phyloP scores from a whole-genome alignment of 78 protist genomes.

The Cavenderia fasciculata region DNA sequence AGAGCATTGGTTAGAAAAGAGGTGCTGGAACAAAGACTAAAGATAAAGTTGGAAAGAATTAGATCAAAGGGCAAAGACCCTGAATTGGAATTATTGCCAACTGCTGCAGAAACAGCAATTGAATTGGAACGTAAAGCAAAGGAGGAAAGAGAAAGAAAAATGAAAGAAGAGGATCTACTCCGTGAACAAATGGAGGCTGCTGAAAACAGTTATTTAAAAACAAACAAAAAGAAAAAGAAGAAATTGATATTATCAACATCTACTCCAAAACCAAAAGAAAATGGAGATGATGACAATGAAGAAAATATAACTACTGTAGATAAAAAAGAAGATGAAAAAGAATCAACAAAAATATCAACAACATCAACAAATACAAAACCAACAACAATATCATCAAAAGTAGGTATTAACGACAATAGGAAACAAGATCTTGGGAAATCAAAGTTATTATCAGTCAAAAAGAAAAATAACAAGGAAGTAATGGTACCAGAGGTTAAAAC shows the following conservation, averaged over 20 bases:
- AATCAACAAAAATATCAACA: background rate
- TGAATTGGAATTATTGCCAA: no score
- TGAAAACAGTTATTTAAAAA: no score
- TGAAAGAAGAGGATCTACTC: background rate
- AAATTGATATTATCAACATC: no score
- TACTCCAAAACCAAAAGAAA: no score
- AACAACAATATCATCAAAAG: background rate
- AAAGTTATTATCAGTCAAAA: background rate
- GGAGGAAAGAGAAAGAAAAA: slow-evolving; percentile 8
- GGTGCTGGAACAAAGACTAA: background rate
- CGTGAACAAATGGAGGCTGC: no score
- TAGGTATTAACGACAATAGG: background rate
- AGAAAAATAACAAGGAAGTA: no score
- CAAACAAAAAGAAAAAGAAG: no score
- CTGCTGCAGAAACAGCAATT: background rate
- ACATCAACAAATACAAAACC: background rate
- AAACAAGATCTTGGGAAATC: background rate
- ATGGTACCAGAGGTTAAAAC: no score
- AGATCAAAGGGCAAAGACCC: background rate
- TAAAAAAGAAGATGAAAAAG: background rate
- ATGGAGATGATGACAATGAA: background rate
- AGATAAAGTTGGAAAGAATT: background rate
- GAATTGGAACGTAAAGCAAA: background rate
- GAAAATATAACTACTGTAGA: background rate
- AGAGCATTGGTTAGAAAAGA: background rate